phyloP scores from a whole-genome alignment of 202 grass and related monocot species.

The Schoenoplectus tabernaemontani region DNA sequence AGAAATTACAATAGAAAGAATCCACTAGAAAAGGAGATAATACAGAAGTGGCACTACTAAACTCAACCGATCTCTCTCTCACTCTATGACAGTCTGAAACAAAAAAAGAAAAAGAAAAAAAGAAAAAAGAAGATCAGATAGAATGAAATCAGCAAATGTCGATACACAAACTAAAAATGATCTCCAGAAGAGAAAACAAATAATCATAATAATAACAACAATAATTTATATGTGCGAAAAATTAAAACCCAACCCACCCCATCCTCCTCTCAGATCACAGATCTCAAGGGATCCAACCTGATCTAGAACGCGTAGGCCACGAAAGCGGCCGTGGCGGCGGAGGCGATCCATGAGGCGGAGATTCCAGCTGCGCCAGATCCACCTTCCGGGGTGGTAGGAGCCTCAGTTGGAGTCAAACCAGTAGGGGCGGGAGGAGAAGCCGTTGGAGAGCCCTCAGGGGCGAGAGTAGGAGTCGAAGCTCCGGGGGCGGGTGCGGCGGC shows the following conservation, averaged over 20 bases:
- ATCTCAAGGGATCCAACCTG: slow-evolving; percentile 34
- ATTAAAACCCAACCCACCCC: neutral
- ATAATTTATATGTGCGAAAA: slow-evolving; percentile 25
- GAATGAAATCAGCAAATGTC: slow-evolving; percentile 25
- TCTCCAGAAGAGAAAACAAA: slow-evolving; percentile 14
- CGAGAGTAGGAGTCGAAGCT: too few relatives aligned
- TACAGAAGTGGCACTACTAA: slow-evolving; percentile 22
- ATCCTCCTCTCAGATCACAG: neutral
- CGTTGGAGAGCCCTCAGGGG: neutral
- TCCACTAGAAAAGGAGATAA: slow-evolving; percentile 24
- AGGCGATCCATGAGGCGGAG: slow-evolving; percentile 32
- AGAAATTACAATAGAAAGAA: slow-evolving; percentile 19
- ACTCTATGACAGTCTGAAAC: slow-evolving; percentile 19
- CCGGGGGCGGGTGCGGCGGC: too few relatives aligned
- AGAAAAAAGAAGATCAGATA: slow-evolving; percentile 11
- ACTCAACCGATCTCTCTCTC: slow-evolving; percentile 14
- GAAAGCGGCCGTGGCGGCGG: slow-evolving; percentile 19
- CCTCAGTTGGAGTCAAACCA: neutral
- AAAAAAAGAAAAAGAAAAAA: too few relatives aligned
- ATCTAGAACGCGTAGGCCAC: slow-evolving; percentile 13
- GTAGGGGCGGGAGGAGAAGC: neutral
- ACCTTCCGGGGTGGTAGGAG: slow-evolving; percentile 4
- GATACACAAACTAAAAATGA: slow-evolving; percentile 21
- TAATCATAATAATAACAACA: slow-evolving; percentile 23
- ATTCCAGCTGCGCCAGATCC: neutral